Evolutionary conservation across 2,329 filamentous ascomycete species (phyloP), one percentile per base, ranked within the genome.

Genomic region (Penicillium sp.): DNA sequence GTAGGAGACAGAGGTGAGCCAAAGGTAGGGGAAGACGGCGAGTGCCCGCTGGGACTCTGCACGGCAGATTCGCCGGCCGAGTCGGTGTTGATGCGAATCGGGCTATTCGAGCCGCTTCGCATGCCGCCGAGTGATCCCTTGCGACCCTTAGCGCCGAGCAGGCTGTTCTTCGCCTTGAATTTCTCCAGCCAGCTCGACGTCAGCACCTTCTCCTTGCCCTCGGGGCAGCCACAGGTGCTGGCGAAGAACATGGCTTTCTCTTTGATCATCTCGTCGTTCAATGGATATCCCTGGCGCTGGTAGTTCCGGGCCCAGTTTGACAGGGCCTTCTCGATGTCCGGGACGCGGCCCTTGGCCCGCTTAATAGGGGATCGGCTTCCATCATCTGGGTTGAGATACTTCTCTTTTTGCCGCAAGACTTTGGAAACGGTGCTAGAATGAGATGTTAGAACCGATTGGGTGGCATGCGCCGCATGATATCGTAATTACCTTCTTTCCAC

Each of bases 391-490:
- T 84, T 86, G 11, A 97, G 77, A 67, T 94, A 97, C 64, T 94
- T 93, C 50, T 98, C 93, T 70, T 91, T 94, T 59, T 95, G 84
- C 38, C 91, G 83, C 50, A 98, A 69, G 39, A 97, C 93, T 64
- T 98, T 98, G 39, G 93, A 98, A n/a, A 98, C 93, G 33, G 93
- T 98, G 71, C 93, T 98, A 65, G 33, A 30, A 30, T 20, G 30
- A n/a, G 31, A 25, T n/a, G 10, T 34, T 27, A 52, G 34, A 41
- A 40, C 57, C 30, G 38, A 33, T 47, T 52, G 47, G 38, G 44
- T 17, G 36, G 33, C 27, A 15, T 33, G 21, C 17, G 33, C 31
- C 15, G 18, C 32, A 34, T 39, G 34, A 28, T 40, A 35, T 36
- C 4, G 26, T 42, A 49, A 48, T 48, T 82, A 97, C 93, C 93